Evolutionary conservation across 495 filamentous ascomycete species (phyloP), one percentile per base, ranked within the genome.

Genomic region (Aspergillus nanangensis): DNA sequence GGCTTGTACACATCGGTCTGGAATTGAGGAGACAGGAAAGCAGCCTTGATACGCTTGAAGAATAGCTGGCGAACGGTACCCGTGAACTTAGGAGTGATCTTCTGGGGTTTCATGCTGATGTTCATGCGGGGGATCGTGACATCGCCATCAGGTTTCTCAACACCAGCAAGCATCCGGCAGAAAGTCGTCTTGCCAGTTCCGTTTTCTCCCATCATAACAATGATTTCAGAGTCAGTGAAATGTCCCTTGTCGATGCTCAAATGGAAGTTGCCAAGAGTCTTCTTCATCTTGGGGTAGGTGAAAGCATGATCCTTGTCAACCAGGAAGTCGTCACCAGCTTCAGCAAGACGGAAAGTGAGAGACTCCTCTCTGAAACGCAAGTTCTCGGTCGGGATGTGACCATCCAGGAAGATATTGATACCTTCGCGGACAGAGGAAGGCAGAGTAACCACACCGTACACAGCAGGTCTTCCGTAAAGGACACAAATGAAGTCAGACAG

Each of bases 121-220:
- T 86, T 89, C 90, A 98, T 93, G 50, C 84, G 82, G 10, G 93
- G 93, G 3, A 98, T 78, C 44, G 81, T 83, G 51, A 76, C 71
- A 31, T 56, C 75, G 42, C 80, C 80, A 53, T 98, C 93, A 27
- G 93, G 94, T 66, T 95, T 88, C 59, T 93, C 77, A 27, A 85
- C 88, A 56, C 94, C 94, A 48, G 94, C 93, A 46, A 98, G 79
- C 74, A 98, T 85, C 55, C 79, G 84, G 74, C 94, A 97, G 83
- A 98, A 98, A 13, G 93, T 98, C 2, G 93, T 97, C 75, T 96
- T 94, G 56, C 87, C 86, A 9, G 90, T 95, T 63, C 88, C 90
- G 65, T 94, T 97, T 70, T 97, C 94, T 47, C 93, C 93, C 93
- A 98, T 97, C 90, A 97, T 95, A 60, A 98, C 93, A 36, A 98